phyloP scores from a whole-genome alignment of 495 filamentous ascomycete species.

The Xylaria cubensis region DNA sequence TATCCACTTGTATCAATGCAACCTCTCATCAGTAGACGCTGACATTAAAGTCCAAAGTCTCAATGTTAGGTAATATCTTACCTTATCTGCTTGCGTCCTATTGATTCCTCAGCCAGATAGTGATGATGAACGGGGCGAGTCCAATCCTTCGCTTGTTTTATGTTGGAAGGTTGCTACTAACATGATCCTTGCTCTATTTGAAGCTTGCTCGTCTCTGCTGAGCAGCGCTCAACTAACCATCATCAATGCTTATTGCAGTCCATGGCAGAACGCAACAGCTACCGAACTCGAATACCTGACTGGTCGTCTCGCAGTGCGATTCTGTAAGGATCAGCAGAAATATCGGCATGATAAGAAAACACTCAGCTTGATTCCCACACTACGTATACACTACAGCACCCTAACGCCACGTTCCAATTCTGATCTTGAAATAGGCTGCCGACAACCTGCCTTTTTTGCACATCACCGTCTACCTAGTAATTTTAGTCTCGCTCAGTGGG shows the following conservation, averaged over 20 bases:
- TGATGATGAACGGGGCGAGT: background rate
- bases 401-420: slow-evolving; percentile 2
- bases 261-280: background rate
- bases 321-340: background rate
- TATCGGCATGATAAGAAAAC: background rate
- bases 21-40: slow-evolving; percentile 33
- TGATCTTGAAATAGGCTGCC: background rate
- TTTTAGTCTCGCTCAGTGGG: slow-evolving; percentile 18
- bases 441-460: slow-evolving; percentile 27
- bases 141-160: slow-evolving; percentile 2
- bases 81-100: background rate
- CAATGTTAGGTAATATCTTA: slow-evolving; percentile 17
- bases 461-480: slow-evolving; percentile 4
- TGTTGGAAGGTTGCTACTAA: slow-evolving; percentile 9
- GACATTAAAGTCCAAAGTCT: slow-evolving; percentile 18
- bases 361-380: background rate
- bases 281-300: background rate
- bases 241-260: background rate
- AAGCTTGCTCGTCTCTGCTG: background rate
- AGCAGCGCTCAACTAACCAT: background rate
- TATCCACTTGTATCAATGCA: slow-evolving; percentile 34
- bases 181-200: background rate
- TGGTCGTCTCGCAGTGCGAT: background rate
- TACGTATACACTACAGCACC: background rate
- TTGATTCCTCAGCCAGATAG: background rate